Conservation (phyloP, 371 early-diverging fungal species). For the Saksenaea oblongispora region DNA sequence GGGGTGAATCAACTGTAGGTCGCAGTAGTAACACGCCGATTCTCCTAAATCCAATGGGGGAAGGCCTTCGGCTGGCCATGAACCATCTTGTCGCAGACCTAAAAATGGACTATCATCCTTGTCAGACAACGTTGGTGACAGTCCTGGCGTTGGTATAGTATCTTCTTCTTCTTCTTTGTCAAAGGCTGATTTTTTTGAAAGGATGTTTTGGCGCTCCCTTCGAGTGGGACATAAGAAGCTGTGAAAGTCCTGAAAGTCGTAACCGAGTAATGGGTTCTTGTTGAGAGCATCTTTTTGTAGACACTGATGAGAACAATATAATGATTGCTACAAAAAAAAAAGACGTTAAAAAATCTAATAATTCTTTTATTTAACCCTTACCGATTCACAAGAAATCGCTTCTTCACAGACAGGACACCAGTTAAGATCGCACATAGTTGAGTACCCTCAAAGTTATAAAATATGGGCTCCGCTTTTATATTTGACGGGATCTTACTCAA, state of each 20-base stretch:
- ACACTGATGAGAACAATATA: constrained; percentile 13
- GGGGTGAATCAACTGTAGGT: neutral
- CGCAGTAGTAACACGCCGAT: neutral
- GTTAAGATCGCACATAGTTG: constrained; percentile 34
- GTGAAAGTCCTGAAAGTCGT: constrained; percentile 12
- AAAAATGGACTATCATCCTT: neutral
- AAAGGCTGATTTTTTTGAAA: neutral
- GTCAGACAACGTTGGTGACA: neutral
- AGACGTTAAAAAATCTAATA: neutral
- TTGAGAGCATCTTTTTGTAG: constrained; percentile 15
- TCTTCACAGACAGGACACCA: constrained; percentile 39
- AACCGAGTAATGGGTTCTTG: constrained; percentile 17
- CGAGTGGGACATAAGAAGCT: constrained; percentile 6
- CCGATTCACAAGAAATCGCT: constrained; percentile 27
- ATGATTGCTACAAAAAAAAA: neutral
- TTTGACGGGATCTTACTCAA: too few relatives aligned
- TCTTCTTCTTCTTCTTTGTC: neutral
- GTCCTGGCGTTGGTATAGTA: neutral
- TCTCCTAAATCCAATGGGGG: neutral
- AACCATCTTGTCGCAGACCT: neutral
- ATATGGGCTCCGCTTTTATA: neutral
- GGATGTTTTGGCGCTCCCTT: neutral
- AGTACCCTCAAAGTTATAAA: neutral
- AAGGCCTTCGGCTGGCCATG: neutral
- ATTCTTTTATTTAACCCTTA: constrained; percentile 11